A percentile compares a stretch with the other conserved stretches of the same genome.
Evolutionary conservation across 495 filamentous ascomycete species (phyloP).

Genomic region (Aspergillus indologenus): DNA sequence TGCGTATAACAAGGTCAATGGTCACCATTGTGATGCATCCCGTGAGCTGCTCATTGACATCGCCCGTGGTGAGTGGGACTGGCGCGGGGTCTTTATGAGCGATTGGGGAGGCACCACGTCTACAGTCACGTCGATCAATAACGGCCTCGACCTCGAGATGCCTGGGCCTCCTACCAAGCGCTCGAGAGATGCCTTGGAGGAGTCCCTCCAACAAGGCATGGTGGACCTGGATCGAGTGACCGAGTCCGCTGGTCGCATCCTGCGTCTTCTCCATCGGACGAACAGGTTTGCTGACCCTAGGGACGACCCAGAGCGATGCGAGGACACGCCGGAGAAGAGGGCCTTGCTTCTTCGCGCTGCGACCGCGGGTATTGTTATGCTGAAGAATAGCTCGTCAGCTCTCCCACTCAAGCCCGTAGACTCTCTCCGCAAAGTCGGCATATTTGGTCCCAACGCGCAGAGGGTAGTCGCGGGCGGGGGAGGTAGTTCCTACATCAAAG

Average conservation of each 20-base stretch:
- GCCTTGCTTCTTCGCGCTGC: background rate
- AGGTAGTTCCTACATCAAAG: conserved; percentile 1
- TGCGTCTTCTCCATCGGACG: background rate
- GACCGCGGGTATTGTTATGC: background rate
- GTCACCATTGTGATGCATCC: too few relatives aligned
- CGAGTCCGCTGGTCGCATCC: background rate
- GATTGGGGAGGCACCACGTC: background rate
- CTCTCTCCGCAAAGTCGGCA: background rate
- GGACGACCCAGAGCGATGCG: background rate
- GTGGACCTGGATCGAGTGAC: background rate
- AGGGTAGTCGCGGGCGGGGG: background rate
- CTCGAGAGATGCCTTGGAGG: background rate
- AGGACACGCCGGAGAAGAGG: background rate
- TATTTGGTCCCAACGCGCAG: conserved; percentile 3
- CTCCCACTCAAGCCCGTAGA: background rate
- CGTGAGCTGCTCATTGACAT: too few relatives aligned
- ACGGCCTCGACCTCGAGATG: background rate
- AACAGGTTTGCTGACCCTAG: background rate
- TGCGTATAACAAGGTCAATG: too few relatives aligned
- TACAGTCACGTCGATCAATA: background rate
- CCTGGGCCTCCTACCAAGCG: background rate
- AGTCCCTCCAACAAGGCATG: background rate
- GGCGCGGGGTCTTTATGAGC: too few relatives aligned
- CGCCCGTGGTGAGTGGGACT: too few relatives aligned
- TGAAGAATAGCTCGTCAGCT: conserved; percentile 5